Conservation (phyloP, 169 alveolate species). For the Plasmodium relictum region DNA sequence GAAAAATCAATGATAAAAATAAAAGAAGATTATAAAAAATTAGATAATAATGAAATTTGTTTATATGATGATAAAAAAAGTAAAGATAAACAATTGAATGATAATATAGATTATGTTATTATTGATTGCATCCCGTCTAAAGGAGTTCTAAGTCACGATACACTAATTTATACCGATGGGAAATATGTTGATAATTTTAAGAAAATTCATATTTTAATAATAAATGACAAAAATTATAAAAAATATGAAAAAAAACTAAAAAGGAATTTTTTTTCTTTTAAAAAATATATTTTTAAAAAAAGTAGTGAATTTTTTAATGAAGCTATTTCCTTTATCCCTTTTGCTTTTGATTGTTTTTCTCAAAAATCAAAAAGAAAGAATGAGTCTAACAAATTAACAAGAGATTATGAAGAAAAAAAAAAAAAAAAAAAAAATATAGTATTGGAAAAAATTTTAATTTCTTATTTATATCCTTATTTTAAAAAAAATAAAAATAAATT, state of each 20-base stretch:
- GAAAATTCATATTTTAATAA: slow-evolving; percentile 58
- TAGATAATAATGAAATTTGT: background rate
- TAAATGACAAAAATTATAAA: slow-evolving; percentile 53
- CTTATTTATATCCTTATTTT: slow-evolving; percentile 44
- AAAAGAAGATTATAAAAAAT: background rate
- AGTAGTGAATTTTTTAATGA: slow-evolving; percentile 56
- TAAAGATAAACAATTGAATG: background rate
- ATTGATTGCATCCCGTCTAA: slow-evolving; percentile 48
- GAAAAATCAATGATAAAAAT: background rate
- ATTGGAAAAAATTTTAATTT: slow-evolving; percentile 20
- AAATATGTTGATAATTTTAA: slow-evolving; percentile 57
- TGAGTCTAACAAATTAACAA: background rate
- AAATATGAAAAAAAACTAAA: slow-evolving; percentile 49
- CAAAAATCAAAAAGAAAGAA: slow-evolving; percentile 8
- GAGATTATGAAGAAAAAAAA: slow-evolving; percentile 2
- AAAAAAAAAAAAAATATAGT: slow-evolving; percentile 26
- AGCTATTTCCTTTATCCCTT: slow-evolving; percentile 45
- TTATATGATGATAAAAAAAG: background rate
- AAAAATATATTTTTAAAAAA: slow-evolving; percentile 60
- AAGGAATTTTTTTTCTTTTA: slow-evolving; percentile 33
- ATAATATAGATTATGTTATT: slow-evolving; percentile 23
- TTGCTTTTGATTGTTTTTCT: slow-evolving; percentile 37
- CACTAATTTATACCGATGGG: slow-evolving; percentile 70
- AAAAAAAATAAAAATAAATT: slow-evolving; percentile 41
- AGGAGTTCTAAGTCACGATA: slow-evolving; percentile 48